These are phyloP conservation scores for Pseudopediastrum boryanum DNA, from an alignment of 139 green algal species.

Conservation along the genomic window DNA sequence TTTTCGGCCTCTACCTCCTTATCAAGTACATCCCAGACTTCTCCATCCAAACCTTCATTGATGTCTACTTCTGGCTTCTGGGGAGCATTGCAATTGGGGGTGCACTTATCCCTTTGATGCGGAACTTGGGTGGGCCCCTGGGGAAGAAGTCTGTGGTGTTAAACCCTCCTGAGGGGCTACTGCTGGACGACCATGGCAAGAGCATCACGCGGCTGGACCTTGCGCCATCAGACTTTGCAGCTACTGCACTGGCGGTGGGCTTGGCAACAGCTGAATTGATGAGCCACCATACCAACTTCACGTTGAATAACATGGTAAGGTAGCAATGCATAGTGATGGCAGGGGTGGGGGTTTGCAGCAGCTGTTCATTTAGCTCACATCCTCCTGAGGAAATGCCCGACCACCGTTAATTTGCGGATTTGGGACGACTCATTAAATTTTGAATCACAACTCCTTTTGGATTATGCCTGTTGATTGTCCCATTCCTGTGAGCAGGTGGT, in stretches of 20 bases:
- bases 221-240: constrained; percentile 44
- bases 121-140: constrained; percentile 44
- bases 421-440: no score
- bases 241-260: constrained; percentile 49
- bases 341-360: no score
- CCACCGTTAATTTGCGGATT: no score
- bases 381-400: no score
- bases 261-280: constrained; percentile 54
- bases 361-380: no score
- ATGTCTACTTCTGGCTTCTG: constrained; percentile 87
- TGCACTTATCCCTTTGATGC: constrained; percentile 2
- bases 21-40: constrained; percentile 74
- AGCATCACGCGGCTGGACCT: constrained; percentile 13
- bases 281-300: constrained; percentile 74
- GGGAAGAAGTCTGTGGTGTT: constrained; percentile 44
- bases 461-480: no score
- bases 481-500: no score
- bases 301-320: constrained; percentile 80
- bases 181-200: constrained; percentile 57
- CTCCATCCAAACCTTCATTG: constrained; percentile 68
- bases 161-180: constrained; percentile 56
- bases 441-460: no score
- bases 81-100: constrained; percentile 65
- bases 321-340: no score
- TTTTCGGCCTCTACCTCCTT: constrained; percentile 81